Conservation (phyloP, 2,329 filamentous ascomycete genomes). For the Ustulina deusta region DNA sequence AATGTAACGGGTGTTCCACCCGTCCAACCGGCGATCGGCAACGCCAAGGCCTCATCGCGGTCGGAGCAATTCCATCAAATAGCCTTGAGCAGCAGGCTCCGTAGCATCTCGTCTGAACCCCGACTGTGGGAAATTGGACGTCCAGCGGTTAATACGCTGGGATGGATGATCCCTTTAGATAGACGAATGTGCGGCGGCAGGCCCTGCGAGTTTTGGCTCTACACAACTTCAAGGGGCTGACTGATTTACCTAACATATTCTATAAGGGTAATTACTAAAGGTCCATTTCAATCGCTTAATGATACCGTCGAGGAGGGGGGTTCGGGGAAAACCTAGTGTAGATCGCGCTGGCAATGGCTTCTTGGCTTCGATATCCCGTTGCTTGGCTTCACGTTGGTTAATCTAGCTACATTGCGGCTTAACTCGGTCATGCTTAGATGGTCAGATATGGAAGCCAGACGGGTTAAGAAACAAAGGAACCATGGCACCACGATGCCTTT, state of each 20-base stretch:
- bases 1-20: conserved; percentile 22
- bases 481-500: background rate
- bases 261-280: conserved; percentile 15
- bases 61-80: conserved; percentile 11
- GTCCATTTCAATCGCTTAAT: no score
- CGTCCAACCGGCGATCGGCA: conserved; percentile 35
- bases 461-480: background rate
- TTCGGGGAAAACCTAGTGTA: background rate
- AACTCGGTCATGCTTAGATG: conserved; percentile 6
- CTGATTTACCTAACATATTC: background rate
- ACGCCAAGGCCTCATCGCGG: conserved; percentile 25
- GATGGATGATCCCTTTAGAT: conserved; percentile 7
- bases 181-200: conserved; percentile 2
- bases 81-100: background rate
- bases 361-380: conserved; percentile 12
- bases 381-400: conserved; percentile 22
- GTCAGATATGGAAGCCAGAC: conserved; percentile 11
- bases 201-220: background rate
- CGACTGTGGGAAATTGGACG: background rate
- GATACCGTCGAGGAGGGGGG: background rate
- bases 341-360: conserved; percentile 14
- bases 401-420: conserved; percentile 22
- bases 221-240: background rate
- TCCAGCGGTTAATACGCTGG: background rate
- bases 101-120: background rate